Evolutionary conservation across 176 grass and related monocot species (phyloP), one percentile per base, ranked within the genome.

Genomic region (Panicum miliaceum): DNA sequence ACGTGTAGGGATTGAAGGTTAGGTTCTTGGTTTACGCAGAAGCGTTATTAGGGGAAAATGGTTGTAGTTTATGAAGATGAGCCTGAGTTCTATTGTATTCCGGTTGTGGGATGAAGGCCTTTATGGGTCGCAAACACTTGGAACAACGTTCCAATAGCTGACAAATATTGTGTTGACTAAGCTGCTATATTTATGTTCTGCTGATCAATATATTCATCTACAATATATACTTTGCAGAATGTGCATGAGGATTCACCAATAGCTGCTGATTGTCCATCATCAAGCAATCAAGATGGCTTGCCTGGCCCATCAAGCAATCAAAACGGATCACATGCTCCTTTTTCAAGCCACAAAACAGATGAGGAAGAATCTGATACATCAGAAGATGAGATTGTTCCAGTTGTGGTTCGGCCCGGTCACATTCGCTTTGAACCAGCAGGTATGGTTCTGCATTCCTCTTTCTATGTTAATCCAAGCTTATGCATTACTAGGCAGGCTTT

Each of bases 401-500:
- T 92, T 68, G 77, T 90, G 37, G 89, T 95, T 91, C 76, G 89
- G 32, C 96, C 96, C 75, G 96, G 96, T 85, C 87, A 98, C 70
- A 98, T 98, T 84, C 93, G 93, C n/a, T 98, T 98, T 85, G 96
- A 92, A 37, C 72, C 85, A 74, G 78, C 84, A 87, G 96, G 96
- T 98, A 91, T 81, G 19, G 15, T 60, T 87, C 58, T 85, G 23
- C 75, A 25, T 15, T 13, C 38, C 5, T 41, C 26, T 69, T 38
- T 69, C 22, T 43, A 3, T 69, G 37, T 69, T 43, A 69, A 43
- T 41, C 29, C 29, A 32, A 32, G 29, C 29, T 32, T 32, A 32
- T 32, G 29, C 29, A 68, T 68, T 42, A 41, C 67, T 23, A 27
- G 40, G 42, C 2, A 11, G 11, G 38, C 50, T 52, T 15, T 52